Percentiles rank a stretch among this genome's conserved stretches.
Evolutionary conservation across 371 early-diverging fungal genomes (phyloP).

Genomic region (Haplosporangium sp.): DNA sequence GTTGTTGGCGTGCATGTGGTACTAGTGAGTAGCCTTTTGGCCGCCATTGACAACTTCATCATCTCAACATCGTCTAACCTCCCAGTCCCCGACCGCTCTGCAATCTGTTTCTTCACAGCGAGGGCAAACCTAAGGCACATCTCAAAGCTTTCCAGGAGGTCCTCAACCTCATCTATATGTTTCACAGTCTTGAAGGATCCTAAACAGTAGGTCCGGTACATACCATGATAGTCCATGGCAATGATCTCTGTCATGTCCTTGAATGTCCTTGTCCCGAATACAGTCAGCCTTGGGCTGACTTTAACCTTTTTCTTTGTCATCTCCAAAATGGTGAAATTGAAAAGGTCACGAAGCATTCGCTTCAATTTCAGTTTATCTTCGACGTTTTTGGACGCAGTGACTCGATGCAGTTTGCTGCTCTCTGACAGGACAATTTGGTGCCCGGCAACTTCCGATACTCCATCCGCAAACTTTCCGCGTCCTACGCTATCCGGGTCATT

Average conservation of each 20-base stretch:
- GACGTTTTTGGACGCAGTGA: slow-evolving; percentile 13
- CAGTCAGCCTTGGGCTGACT: slow-evolving; percentile 19
- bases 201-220: slow-evolving; percentile 29
- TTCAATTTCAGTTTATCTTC: slow-evolving; percentile 30
- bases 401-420: slow-evolving; percentile 26
- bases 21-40: slow-evolving; percentile 17
- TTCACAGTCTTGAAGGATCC: slow-evolving; percentile 21
- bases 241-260: slow-evolving; percentile 30
- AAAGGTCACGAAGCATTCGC: slow-evolving; percentile 27
- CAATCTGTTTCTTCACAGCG: slow-evolving; percentile 17
- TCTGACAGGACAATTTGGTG: slow-evolving; percentile 28
- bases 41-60: slow-evolving; percentile 21
- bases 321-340: slow-evolving; percentile 28
- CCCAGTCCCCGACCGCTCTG: slow-evolving; percentile 17
- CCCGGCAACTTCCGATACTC: slow-evolving; percentile 21
- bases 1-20: slow-evolving; percentile 19
- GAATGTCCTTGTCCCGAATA: slow-evolving; percentile 26
- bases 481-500: slow-evolving; percentile 19
- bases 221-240: slow-evolving; percentile 30
- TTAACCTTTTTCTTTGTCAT: slow-evolving; percentile 21
- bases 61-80: slow-evolving; percentile 15
- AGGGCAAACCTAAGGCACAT: slow-evolving; percentile 31
- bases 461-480: slow-evolving; percentile 37
- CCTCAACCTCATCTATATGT: background rate
- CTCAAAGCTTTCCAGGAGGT: slow-evolving; percentile 24